Percentiles rank a stretch among this genome's conserved stretches.
Conservation (phyloP, 2,329 filamentous ascomycete genomes). For the Grosmannia clavigera region DNA sequence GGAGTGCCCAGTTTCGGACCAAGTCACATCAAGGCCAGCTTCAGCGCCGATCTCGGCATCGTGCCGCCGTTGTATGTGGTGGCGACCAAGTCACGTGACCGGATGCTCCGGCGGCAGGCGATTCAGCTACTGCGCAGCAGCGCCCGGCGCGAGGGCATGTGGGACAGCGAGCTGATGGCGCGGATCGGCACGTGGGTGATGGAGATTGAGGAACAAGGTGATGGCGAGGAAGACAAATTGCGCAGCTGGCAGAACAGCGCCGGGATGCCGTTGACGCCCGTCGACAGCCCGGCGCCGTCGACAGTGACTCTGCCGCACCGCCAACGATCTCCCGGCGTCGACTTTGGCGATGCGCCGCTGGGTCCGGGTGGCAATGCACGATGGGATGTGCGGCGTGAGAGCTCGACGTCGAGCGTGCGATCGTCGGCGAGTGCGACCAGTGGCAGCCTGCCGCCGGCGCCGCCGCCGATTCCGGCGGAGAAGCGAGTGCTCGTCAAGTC, state of each 20-base stretch:
- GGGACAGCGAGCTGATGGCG: slow-evolving; percentile 50
- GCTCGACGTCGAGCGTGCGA: neutral
- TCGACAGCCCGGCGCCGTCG: slow-evolving; percentile 12
- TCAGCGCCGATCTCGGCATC: slow-evolving; percentile 52
- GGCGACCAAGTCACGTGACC: slow-evolving; percentile 53
- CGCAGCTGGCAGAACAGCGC: neutral
- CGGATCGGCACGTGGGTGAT: slow-evolving; percentile 44
- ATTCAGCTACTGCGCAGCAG: slow-evolving; percentile 48
- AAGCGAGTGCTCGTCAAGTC: slow-evolving; percentile 43
- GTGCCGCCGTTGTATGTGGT: slow-evolving; percentile 53
- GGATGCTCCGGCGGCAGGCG: slow-evolving; percentile 42
- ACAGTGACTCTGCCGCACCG: neutral
- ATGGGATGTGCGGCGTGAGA: slow-evolving; percentile 21
- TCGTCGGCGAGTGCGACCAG: neutral
- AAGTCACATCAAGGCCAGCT: slow-evolving; percentile 45
- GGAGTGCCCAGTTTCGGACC: slow-evolving; percentile 13
- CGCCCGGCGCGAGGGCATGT: slow-evolving; percentile 54
- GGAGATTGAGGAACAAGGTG: slow-evolving; percentile 38
- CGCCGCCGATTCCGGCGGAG: slow-evolving; percentile 32
- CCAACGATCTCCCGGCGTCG: slow-evolving; percentile 12
- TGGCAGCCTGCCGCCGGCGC: too few species aligned
- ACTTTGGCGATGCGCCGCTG: slow-evolving; percentile 24
- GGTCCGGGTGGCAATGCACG: slow-evolving; percentile 32
- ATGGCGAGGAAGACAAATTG: slow-evolving; percentile 10
- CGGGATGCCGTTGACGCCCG: slow-evolving; percentile 15